Evolutionary conservation across 768 basidiomycete genomes (phyloP).

Genomic region (Calvatia gigantea): DNA sequence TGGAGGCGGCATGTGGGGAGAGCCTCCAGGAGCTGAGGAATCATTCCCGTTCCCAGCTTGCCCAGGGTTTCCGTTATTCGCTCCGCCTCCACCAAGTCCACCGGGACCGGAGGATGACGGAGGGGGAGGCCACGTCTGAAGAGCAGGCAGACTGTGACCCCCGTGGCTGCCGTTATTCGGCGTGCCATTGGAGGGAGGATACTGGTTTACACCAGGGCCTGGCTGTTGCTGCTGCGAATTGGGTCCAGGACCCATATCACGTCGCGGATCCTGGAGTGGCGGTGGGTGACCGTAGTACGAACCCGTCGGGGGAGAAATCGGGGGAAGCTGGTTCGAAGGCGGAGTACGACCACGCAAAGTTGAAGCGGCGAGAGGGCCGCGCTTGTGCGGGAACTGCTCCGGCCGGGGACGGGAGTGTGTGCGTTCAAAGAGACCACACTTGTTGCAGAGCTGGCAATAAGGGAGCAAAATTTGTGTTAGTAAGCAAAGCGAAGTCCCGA

Average conservation of each 20-base stretch:
- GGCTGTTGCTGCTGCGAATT: slow-evolving; percentile 9
- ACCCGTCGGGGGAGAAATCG: slow-evolving; percentile 38
- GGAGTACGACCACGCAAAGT: slow-evolving; percentile 50
- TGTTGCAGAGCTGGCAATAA: slow-evolving; percentile 50
- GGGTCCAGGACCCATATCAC: slow-evolving; percentile 9
- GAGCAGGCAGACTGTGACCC: slow-evolving; percentile 38
- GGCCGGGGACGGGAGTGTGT: slow-evolving; percentile 77
- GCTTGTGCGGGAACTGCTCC: slow-evolving; percentile 78
- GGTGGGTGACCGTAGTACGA: slow-evolving; percentile 53
- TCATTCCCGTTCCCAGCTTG: neutral
- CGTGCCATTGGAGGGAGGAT: slow-evolving; percentile 2
- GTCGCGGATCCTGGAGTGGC: slow-evolving; percentile 25
- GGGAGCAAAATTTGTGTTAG: slow-evolving; percentile 6
- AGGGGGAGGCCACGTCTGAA: slow-evolving; percentile 42
- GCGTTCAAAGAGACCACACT: slow-evolving; percentile 78
- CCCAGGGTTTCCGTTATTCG: neutral
- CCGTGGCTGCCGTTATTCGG: slow-evolving; percentile 11
- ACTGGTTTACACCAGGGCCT: neutral
- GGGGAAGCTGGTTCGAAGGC: slow-evolving; percentile 34
- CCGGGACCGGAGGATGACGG: slow-evolving; percentile 14
- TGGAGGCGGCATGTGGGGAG: slow-evolving; percentile 4
- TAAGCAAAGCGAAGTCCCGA: neutral
- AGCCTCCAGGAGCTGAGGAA: neutral
- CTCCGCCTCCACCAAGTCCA: too few species aligned
- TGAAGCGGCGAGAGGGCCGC: slow-evolving; percentile 59